A percentile compares a stretch with the other conserved stretches of the same genome.
These are phyloP conservation scores for Gracilaria vermiculophylla DNA, from an alignment of 23 red algal species.

Conservation along the genomic window DNA sequence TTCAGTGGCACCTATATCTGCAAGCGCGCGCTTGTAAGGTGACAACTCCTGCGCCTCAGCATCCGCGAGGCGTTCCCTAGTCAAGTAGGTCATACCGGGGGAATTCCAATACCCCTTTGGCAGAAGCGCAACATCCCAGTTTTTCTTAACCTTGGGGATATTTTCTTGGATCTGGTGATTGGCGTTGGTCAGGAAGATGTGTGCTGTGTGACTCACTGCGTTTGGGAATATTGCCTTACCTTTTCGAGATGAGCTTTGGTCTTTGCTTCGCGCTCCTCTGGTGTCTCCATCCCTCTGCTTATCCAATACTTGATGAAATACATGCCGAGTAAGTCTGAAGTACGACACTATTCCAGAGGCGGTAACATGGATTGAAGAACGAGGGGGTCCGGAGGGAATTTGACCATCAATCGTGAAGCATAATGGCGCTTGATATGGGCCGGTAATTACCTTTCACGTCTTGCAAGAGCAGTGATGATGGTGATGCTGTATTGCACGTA, in stretches of 20 bases:
- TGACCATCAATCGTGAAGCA: too few relatives aligned
- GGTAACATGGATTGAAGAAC: too few relatives aligned
- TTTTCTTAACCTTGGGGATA: not conserved
- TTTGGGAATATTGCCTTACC: not conserved
- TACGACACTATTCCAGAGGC: too few relatives aligned
- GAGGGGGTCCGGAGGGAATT: too few relatives aligned
- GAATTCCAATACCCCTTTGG: conserved; percentile 29
- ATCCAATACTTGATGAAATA: conserved; percentile 49
- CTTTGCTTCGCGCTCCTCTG: conserved; percentile 22
- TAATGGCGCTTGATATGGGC: too few relatives aligned
- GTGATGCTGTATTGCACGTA: too few relatives aligned
- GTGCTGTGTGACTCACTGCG: not conserved
- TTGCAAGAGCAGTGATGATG: too few relatives aligned
- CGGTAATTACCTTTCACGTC: too few relatives aligned
- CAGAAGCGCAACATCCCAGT: not conserved
- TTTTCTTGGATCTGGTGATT: conserved; percentile 7
- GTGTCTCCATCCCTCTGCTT: conserved; percentile 5
- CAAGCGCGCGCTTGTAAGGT: not conserved
- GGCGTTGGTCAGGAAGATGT: not conserved
- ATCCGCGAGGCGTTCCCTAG: conserved; percentile 16
- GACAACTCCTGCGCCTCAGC: conserved; percentile 28
- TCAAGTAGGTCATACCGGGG: not conserved
- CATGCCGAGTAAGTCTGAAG: not conserved
- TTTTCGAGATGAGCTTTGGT: conserved; percentile 19
- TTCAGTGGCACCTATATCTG: conserved; percentile 2